Conservation (phyloP, 2,329 filamentous ascomycete species). For the Pseudopithomyces chartarum region DNA sequence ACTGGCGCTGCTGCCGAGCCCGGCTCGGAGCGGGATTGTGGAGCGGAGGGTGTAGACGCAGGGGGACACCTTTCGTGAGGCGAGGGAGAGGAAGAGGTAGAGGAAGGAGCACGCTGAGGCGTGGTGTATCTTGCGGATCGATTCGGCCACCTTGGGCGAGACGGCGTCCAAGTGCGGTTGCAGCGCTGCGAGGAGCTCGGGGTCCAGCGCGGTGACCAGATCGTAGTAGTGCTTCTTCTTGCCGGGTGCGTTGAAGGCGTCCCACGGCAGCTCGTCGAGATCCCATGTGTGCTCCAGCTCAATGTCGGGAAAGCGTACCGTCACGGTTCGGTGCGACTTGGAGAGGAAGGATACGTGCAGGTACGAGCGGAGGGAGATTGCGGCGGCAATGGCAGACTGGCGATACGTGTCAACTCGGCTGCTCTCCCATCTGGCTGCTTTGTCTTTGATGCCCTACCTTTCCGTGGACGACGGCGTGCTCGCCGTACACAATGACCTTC, state of each 20-base stretch:
- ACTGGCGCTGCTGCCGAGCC: slow-evolving; percentile 91
- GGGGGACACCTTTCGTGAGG: slow-evolving; percentile 75
- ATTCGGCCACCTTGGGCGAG: slow-evolving; percentile 67
- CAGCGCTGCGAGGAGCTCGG: slow-evolving; percentile 78
- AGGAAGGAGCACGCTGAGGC: slow-evolving; percentile 84
- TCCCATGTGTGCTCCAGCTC: slow-evolving; percentile 90
- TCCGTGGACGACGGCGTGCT: slow-evolving; percentile 96
- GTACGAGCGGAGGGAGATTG: slow-evolving; percentile 94
- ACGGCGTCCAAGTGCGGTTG: slow-evolving; percentile 77
- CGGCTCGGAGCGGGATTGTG: slow-evolving; percentile 90
- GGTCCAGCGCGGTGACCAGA: slow-evolving; percentile 76
- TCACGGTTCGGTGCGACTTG: slow-evolving; percentile 87
- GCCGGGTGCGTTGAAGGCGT: slow-evolving; percentile 73
- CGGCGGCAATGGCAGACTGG: slow-evolving; percentile 87
- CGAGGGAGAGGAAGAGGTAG: slow-evolving; percentile 89
- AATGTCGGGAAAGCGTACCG: slow-evolving; percentile 89
- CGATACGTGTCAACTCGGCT: slow-evolving; percentile 10
- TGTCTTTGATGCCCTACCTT: slow-evolving; percentile 66
- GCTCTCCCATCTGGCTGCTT: slow-evolving; percentile 11
- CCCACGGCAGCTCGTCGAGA: slow-evolving; percentile 90
- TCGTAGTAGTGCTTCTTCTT: slow-evolving; percentile 98
- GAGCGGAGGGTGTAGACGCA: slow-evolving; percentile 91
- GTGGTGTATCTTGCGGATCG: slow-evolving; percentile 82
- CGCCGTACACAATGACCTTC: slow-evolving; percentile 97
- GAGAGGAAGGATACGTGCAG: slow-evolving; percentile 93